Base-by-base conservation (phyloP, 352 stramenopile genomes). In the Pythium vanterpoolii region DNA sequence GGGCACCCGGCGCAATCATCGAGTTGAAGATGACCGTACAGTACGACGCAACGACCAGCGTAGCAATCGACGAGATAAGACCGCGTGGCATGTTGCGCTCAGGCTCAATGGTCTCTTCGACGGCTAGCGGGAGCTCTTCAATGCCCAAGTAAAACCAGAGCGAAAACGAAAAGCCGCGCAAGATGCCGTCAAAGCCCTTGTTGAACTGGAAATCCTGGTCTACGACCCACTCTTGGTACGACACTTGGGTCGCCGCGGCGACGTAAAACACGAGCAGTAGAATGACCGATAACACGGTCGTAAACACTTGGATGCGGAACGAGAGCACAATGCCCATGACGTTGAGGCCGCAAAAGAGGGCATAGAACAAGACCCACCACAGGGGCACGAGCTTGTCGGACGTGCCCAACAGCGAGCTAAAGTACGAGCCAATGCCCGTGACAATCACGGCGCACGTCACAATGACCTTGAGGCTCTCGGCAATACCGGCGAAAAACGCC, bases 101-200 rank as follows among this genome's bases (percentile, higher is more conserved):
- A 0, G 81, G 81, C 21, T 90, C 69, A 47, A 90, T 86, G 4
- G 81, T 87, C 52, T 90, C 81, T 43, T 90, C 81, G 2, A 86
- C 68, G 3, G 81, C 78, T 34, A 90, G 81, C 0, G 81, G 81
- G 1, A 90, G 66, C 48, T 90, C 78, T 62, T 90, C 81, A 31
- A 89, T 90, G 38, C 78, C 80, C 9, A 88, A 68, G 76, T 87
- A 90, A 56, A 88, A 90, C 77, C 80, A 90, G 27, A 90, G 58
- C 7, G 68, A 59, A 54, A 88, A 88, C 6, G 77, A 86, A 28
- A 87, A 74, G 19, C 74, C 80, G 18, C 77, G 64, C 30, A 90
- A 51, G 30, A 77, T 72, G 50, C 74, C 76, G 13, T 69, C 71
- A 43, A 63, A 70, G 33, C 50, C 67, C 18, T 73, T 39, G 65